phyloP scores from a whole-genome alignment of 768 basidiomycete genomes.

The Melanogaster broomeanus region DNA sequence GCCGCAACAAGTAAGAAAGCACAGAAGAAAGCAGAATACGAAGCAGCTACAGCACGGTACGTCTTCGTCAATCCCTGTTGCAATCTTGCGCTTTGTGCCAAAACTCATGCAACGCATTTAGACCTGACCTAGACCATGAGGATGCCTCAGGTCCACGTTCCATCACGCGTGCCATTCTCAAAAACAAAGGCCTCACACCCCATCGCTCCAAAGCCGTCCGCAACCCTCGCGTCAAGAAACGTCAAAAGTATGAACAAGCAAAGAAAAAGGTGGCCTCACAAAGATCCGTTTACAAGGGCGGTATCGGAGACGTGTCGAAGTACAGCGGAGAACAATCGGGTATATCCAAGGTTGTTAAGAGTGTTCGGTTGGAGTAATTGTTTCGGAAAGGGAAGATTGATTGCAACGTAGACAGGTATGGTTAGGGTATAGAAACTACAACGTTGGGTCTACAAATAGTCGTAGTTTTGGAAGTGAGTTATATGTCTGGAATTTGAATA shows the following conservation, averaged over 20 bases:
- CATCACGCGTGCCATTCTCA: constrained; percentile 87
- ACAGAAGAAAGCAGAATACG: constrained; percentile 81
- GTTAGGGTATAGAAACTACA: constrained; percentile 11
- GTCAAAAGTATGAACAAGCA: constrained; percentile 90
- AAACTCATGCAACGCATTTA: constrained; percentile 12
- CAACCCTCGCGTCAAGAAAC: constrained; percentile 98
- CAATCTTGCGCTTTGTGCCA: background rate
- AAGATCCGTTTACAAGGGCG: constrained; percentile 92
- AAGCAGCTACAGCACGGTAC: constrained; percentile 62
- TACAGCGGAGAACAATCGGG: constrained; percentile 94
- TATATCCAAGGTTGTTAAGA: constrained; percentile 89
- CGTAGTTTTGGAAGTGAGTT: constrained; percentile 7
- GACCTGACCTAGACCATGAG: constrained; percentile 37
- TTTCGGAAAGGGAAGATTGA: constrained; percentile 1
- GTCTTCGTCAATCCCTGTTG: constrained; percentile 22
- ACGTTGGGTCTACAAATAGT: constrained; percentile 9
- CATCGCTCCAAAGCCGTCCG: constrained; percentile 85
- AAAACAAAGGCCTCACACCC: constrained; percentile 94
- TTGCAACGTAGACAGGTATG: background rate
- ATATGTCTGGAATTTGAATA: background rate
- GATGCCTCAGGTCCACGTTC: constrained; percentile 75
- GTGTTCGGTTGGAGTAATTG: constrained; percentile 62
- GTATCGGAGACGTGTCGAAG: constrained; percentile 64
- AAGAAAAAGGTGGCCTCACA: constrained; percentile 90
- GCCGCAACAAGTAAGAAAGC: constrained; percentile 70